Evolutionary conservation across 768 basidiomycete genomes (phyloP), one percentile per base, ranked within the genome.

Genomic region (Pleurotus salmoneostramineus): DNA sequence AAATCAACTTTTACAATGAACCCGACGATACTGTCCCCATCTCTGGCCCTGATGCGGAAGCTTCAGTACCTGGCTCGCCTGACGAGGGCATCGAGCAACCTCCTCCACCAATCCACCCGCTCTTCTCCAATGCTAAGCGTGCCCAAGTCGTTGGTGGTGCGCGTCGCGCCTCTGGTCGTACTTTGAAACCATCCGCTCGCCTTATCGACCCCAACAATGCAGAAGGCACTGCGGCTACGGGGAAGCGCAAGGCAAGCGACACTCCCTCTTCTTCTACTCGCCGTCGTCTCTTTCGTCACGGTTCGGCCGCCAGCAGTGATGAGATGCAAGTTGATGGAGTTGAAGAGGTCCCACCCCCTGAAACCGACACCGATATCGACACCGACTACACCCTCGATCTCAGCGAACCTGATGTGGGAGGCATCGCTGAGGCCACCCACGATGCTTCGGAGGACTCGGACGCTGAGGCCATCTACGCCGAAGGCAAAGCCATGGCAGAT

Each of bases 1-100:
- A 49, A 21, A 57, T 57, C 35, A 50, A 48, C 56, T 57, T 46
- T 15, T 57, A 3, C 46, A 34, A 49, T 36, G 56, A 57, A 10
- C 5, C 43, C 32, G 33, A 49, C 15, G 47, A 57, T 35, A n/a
- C 5, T 6, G 32, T 35, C 21, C 56, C 56, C n/a, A 57, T 57
- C 32, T 57, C 45, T 46, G 47, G 46, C 21, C 56, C 46, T 1
- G 34, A 51, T 34, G 31, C 50, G 1, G 4, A 40, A 27, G 2
- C 37, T 40, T 14, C 6, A 6, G 37, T 40, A 40, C n/a, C 37
- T 40, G 37, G 37, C 37, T 40, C 3, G 37, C 37, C n/a, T 40
- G 37, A 40, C 1, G 3, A 40, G 1, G 37, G n/a, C 37, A 40
- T 10, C 37, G n/a, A 3, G 37, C 10, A 10, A 10, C 37, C n/a